These are phyloP conservation scores for Irpex sp. DNA, from an alignment of 1,284 basidiomycete genomes.

Conservation along the genomic window DNA sequence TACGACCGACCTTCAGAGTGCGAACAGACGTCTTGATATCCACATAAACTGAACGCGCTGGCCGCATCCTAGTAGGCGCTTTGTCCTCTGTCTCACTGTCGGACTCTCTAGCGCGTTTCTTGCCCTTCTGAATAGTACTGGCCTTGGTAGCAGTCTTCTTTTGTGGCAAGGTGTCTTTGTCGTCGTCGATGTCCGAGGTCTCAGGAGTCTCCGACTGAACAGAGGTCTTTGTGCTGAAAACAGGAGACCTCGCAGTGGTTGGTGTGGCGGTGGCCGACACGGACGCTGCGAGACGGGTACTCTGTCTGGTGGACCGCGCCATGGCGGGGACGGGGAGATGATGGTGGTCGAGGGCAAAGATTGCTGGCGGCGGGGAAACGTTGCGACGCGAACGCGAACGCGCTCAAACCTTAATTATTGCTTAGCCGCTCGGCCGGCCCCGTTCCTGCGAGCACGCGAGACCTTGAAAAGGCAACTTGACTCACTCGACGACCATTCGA, in stretches of 20 bases:
- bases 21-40: conserved; percentile 32
- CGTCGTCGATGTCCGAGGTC: conserved; percentile 36
- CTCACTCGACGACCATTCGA: background rate
- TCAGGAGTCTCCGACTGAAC: conserved; percentile 35
- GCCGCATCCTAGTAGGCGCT: conserved; percentile 23
- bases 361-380: background rate
- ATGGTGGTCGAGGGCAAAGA: background rate
- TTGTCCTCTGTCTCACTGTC: conserved; percentile 20
- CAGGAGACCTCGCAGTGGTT: conserved; percentile 33
- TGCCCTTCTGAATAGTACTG: background rate
- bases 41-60: conserved; percentile 38
- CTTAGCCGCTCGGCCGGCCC: conserved; percentile 13
- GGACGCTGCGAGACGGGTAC: conserved; percentile 18
- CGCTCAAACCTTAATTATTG: conserved; percentile 20
- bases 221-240: conserved; percentile 41
- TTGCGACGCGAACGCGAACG: conserved; percentile 11
- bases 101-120: conserved; percentile 7
- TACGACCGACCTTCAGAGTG: conserved; percentile 4
- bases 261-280: conserved; percentile 30
- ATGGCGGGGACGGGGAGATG: conserved; percentile 17
- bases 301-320: conserved; percentile 17
- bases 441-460: conserved; percentile 2
- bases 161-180: conserved; percentile 15
- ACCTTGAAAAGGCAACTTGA: conserved; percentile 10
- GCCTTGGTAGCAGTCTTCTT: background rate